These are phyloP conservation scores for Lactifluus piperatus DNA, from an alignment of 768 basidiomycete genomes.

Conservation along the genomic window DNA sequence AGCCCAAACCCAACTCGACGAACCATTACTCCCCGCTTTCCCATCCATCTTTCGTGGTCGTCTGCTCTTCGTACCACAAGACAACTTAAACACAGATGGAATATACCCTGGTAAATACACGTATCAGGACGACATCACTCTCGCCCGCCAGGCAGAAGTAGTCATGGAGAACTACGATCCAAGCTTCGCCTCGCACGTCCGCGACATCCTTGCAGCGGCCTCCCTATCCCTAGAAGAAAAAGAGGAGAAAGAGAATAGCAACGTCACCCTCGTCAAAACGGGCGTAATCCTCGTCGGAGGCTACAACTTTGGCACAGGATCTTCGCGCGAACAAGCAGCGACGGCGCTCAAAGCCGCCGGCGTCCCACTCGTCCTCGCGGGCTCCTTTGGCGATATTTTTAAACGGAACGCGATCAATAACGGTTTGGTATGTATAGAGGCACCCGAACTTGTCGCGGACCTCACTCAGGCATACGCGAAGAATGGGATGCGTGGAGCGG, in stretches of 20 bases:
- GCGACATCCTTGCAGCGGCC: conserved; percentile 32
- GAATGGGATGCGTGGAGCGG: conserved; percentile 66
- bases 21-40: conserved; percentile 74
- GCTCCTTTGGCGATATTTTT: conserved; percentile 98
- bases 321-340: conserved; percentile 96
- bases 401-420: conserved; percentile 99
- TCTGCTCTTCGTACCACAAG: conserved; percentile 89
- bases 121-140: conserved; percentile 98
- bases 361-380: conserved; percentile 88
- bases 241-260: too few species aligned
- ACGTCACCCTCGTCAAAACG: conserved; percentile 27
- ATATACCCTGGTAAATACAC: conserved; percentile 99
- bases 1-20: conserved; percentile 27
- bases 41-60: conserved; percentile 75
- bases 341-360: conserved; percentile 95
- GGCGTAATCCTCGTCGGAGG: conserved; percentile 85
- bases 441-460: conserved; percentile 80
- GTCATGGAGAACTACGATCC: conserved; percentile 99
- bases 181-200: conserved; percentile 64
- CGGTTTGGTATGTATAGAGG: conserved; percentile 90
- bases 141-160: conserved; percentile 85
- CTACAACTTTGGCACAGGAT: conserved; percentile 98
- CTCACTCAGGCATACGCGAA: conserved; percentile 68
- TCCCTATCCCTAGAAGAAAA: conserved; percentile 5
- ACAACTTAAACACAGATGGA: conserved; percentile 96